A percentile compares a stretch with the other conserved stretches of the same genome.
phyloP scores from a whole-genome alignment of 345 rosid genomes.

The Aurinia saxatilis region DNA sequence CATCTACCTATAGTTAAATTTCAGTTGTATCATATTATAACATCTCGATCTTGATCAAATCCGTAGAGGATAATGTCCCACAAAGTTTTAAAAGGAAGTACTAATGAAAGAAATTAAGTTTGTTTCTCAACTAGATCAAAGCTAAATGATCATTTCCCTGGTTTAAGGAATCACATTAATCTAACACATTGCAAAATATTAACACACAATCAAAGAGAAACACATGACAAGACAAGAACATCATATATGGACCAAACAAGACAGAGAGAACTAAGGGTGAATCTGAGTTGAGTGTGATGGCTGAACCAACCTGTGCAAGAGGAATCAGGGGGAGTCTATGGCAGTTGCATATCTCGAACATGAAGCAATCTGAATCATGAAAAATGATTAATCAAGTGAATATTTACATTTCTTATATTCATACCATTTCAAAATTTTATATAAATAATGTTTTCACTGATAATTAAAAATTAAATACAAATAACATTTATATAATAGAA shows the following conservation, averaged over 20 bases:
- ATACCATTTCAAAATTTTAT: no score
- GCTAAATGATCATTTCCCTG: conserved; percentile 11
- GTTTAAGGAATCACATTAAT: neutral
- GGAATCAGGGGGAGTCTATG: conserved; percentile 76
- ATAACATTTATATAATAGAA: no score
- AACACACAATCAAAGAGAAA: neutral
- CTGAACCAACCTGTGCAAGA: conserved; percentile 31
- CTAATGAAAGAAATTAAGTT: neutral
- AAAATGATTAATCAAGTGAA: no score
- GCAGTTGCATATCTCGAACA: conserved; percentile 91
- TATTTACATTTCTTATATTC: no score
- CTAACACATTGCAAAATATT: neutral
- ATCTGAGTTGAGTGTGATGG: conserved; percentile 21
- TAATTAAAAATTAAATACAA: no score
- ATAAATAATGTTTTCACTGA: no score
- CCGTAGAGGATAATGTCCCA: neutral
- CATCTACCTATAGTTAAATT: neutral
- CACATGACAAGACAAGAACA: no score
- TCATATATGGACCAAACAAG: neutral
- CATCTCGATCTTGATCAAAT: neutral
- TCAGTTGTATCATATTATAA: neutral
- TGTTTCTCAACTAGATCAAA: conserved; percentile 1
- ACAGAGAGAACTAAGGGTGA: conserved; percentile 15
- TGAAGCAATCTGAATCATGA: conserved; percentile 90
- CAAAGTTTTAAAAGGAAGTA: neutral